phyloP scores from a whole-genome alignment of 1,284 basidiomycete genomes.

The Phenoliferia sp. region DNA sequence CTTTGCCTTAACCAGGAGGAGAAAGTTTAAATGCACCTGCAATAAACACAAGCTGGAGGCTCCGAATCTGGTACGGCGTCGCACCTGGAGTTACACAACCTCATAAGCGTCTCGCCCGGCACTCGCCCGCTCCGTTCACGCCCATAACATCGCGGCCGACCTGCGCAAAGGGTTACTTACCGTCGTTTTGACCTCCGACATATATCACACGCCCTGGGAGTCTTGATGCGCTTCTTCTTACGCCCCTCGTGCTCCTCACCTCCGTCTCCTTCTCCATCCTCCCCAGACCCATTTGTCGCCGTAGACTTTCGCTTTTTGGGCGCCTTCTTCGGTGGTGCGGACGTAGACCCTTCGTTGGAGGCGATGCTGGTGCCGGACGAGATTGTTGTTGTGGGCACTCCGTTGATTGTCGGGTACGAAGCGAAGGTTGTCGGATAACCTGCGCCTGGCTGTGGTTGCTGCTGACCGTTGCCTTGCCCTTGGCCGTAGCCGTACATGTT shows the following conservation, averaged over 20 bases:
- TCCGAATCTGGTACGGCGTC: conserved; percentile 68
- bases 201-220: conserved; percentile 76
- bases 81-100: conserved; percentile 52
- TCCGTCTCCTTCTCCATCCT: neutral
- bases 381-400: too few relatives aligned
- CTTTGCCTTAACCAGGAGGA: neutral
- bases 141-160: neutral
- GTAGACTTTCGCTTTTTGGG: conserved; percentile 6
- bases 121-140: neutral
- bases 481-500: too few relatives aligned
- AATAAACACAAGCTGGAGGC: conserved; percentile 73
- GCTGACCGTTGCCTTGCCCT: too few relatives aligned
- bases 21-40: conserved; percentile 39
- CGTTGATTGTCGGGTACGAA: too few relatives aligned
- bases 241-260: conserved; percentile 2
- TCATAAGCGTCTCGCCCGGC: neutral
- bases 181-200: conserved; percentile 30
- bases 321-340: neutral
- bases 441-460: too few relatives aligned
- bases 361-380: neutral
- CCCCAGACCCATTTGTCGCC: neutral
- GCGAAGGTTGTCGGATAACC: too few relatives aligned
- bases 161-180: neutral
- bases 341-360: neutral
- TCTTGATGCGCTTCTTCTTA: conserved; percentile 78